phyloP scores from a whole-genome alignment of 805 yeast genomes.

The Metschnikowia borealis region DNA sequence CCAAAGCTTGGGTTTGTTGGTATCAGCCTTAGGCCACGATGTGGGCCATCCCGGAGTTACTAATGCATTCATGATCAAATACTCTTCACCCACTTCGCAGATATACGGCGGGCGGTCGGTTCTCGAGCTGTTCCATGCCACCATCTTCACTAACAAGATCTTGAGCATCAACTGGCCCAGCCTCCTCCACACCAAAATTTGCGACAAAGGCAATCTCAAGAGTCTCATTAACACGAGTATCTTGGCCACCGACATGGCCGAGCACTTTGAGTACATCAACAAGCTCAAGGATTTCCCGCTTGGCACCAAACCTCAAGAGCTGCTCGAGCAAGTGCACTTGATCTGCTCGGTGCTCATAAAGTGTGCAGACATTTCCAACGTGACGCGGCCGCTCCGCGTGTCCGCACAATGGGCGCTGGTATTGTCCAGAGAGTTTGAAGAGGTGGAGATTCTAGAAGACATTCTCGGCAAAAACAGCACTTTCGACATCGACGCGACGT shows the following conservation, averaged over 20 bases:
- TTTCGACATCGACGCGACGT: constrained; percentile 12
- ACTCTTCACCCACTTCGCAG: constrained; percentile 59
- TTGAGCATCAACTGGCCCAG: constrained; percentile 36
- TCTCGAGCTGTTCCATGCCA: constrained; percentile 77
- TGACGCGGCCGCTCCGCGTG: constrained; percentile 70
- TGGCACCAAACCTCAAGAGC: constrained; percentile 18
- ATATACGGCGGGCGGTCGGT: constrained; percentile 64
- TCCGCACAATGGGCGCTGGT: constrained; percentile 84
- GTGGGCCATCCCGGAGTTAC: constrained; percentile 97
- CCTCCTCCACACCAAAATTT: constrained; percentile 26
- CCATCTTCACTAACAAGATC: constrained; percentile 49
- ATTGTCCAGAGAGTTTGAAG: constrained; percentile 73
- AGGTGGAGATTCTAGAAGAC: constrained; percentile 53
- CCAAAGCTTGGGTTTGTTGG: constrained; percentile 57
- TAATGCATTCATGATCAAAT: constrained; percentile 59
- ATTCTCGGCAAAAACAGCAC: constrained; percentile 4
- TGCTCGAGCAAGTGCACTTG: constrained; percentile 32
- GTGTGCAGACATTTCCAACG: constrained; percentile 95
- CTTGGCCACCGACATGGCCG: constrained; percentile 83
- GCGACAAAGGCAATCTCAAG: constrained; percentile 16
- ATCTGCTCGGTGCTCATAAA: constrained; percentile 72
- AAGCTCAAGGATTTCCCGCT: constrained; percentile 38
- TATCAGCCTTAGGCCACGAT: constrained; percentile 93
- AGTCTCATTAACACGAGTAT: constrained; percentile 35
- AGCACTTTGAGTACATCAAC: constrained; percentile 68